A percentile compares a stretch with the other conserved stretches of the same genome.
phyloP scores from a whole-genome alignment of 345 rosid species.

The Bruguiera sexangula region DNA sequence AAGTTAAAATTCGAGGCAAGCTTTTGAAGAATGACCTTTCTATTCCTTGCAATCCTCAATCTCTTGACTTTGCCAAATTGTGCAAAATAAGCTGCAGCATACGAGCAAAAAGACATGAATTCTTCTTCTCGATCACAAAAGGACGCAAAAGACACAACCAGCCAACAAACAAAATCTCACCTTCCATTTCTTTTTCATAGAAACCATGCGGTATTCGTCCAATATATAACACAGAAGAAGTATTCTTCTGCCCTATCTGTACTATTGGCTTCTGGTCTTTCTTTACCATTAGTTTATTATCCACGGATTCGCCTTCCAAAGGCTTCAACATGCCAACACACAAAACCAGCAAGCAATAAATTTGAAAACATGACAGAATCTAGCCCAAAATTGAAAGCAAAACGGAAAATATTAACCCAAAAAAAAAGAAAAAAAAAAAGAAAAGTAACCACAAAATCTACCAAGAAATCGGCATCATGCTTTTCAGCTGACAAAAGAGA shows the following conservation, averaged over 20 bases:
- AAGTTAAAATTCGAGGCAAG: not conserved
- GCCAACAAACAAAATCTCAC: conserved; percentile 21
- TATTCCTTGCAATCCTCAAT: conserved; percentile 78
- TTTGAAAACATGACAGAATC: not conserved
- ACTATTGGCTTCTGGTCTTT: conserved; percentile 17
- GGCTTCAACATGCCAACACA: conserved; percentile 41
- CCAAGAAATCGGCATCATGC: conserved; percentile 67
- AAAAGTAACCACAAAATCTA: conserved; percentile 9
- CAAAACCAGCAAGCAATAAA: not conserved
- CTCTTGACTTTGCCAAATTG: conserved; percentile 86
- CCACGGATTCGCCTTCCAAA: conserved; percentile 64
- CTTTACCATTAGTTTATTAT: conserved; percentile 42
- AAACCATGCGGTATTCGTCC: conserved; percentile 95
- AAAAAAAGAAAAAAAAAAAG: not conserved
- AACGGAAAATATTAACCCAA: not conserved
- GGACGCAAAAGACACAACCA: not conserved
- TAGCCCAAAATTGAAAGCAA: conserved; percentile 1
- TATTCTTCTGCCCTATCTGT: conserved; percentile 24
- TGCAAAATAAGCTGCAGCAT: conserved; percentile 54
- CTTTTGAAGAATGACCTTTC: conserved; percentile 44
- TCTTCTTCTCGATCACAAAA: not conserved
- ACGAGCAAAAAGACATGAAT: not conserved
- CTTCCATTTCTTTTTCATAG: conserved; percentile 85
- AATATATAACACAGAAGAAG: conserved; percentile 64
- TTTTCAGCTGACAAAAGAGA: conserved; percentile 27